Evolutionary conservation across 345 rosid species (phyloP).

Genomic region (Bruguiera sexangula): DNA sequence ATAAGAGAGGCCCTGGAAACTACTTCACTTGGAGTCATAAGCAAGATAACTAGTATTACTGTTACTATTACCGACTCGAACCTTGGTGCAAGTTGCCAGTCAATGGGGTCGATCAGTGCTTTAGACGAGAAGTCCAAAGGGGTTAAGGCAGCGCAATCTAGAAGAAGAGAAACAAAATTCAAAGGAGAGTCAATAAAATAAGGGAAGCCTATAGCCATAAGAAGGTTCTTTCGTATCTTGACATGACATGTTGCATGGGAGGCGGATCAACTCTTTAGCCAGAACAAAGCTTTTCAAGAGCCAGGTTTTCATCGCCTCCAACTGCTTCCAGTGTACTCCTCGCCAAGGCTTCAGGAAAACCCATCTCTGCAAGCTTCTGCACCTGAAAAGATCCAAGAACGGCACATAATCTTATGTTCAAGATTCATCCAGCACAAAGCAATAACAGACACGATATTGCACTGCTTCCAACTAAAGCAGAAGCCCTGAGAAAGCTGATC

Average conservation of each 20-base stretch:
- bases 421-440: background rate
- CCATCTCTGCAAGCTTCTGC: slow-evolving; percentile 93
- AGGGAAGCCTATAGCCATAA: background rate
- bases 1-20: too few species aligned
- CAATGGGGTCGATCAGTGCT: background rate
- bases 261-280: slow-evolving; percentile 11
- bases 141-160: background rate
- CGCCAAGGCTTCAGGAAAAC: slow-evolving; percentile 74
- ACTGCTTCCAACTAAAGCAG: background rate
- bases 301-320: slow-evolving; percentile 94
- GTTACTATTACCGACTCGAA: background rate
- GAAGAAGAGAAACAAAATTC: background rate
- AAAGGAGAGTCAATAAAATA: background rate
- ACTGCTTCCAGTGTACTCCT: slow-evolving; percentile 77
- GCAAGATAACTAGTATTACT: too few species aligned
- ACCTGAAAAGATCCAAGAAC: slow-evolving; percentile 39
- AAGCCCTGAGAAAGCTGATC: background rate
- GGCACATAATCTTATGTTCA: background rate
- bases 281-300: slow-evolving; percentile 88
- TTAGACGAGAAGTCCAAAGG: background rate
- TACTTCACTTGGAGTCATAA: too few species aligned
- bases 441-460: background rate
- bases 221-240: slow-evolving; percentile 9
- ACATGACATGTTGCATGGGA: background rate
- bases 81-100: background rate